phyloP scores from a whole-genome alignment of 176 grass and related monocot species.

The Saccharum officinarum region DNA sequence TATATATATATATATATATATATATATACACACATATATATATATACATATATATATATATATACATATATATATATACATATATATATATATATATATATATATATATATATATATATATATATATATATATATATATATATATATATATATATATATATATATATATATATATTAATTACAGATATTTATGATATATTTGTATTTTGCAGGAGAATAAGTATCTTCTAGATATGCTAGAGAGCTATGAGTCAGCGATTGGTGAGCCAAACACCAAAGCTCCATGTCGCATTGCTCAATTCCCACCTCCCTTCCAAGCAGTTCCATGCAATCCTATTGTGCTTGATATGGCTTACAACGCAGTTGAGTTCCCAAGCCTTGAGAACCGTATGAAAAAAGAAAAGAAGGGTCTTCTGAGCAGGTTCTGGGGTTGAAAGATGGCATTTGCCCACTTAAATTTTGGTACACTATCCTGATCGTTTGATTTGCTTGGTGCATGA shows the following conservation, averaged over 20 bases:
- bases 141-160: background rate
- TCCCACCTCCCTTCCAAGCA: slow-evolving; percentile 77
- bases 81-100: background rate
- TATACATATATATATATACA: background rate
- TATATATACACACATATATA: no score
- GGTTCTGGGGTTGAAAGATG: slow-evolving; percentile 63
- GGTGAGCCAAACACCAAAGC: slow-evolving; percentile 68
- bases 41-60: background rate
- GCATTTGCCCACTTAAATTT: slow-evolving; percentile 5
- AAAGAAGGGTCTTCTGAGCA: slow-evolving; percentile 89
- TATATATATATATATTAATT: background rate
- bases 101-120: background rate
- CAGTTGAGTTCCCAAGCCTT: slow-evolving; percentile 81
- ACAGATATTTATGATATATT: slow-evolving; percentile 24
- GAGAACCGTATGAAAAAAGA: slow-evolving; percentile 98
- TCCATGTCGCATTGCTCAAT: slow-evolving; percentile 53
- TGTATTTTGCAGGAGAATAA: slow-evolving; percentile 59
- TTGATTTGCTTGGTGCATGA: slow-evolving; percentile 21
- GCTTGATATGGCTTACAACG: slow-evolving; percentile 83
- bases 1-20: background rate
- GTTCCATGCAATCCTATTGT: slow-evolving; percentile 94
- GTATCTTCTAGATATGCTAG: slow-evolving; percentile 77
- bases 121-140: background rate
- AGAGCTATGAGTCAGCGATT: slow-evolving; percentile 77
- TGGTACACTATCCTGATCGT: slow-evolving; percentile 16